Conservation (phyloP, 1,284 basidiomycete species). For the Phylloporus sp. region DNA sequence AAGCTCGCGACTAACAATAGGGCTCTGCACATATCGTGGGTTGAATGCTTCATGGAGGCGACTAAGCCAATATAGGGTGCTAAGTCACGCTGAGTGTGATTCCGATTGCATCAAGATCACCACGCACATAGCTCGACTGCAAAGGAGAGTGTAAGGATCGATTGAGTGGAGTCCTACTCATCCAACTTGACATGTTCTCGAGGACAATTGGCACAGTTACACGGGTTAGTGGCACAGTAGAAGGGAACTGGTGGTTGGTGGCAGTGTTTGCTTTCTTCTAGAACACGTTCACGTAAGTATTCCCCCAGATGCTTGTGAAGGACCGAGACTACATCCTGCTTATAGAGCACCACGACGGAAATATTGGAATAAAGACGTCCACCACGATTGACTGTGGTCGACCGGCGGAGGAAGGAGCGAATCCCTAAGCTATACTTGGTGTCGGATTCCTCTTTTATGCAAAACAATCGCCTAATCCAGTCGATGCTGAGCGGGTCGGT, state of each 20-base stretch:
- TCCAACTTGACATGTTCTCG: too few species aligned
- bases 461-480: constrained; percentile 48
- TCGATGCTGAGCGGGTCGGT: constrained; percentile 35
- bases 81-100: background rate
- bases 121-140: constrained; percentile 30
- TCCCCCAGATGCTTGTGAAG: constrained; percentile 35
- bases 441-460: constrained; percentile 39
- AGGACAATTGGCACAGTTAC: too few species aligned
- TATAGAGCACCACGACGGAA: constrained; percentile 10
- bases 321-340: constrained; percentile 11
- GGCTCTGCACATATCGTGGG: constrained; percentile 50
- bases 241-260: constrained; percentile 45
- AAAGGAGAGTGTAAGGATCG: constrained; percentile 17
- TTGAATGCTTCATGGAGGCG: constrained; percentile 50
- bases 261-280: too few species aligned
- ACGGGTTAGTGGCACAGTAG: constrained; percentile 43
- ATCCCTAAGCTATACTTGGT: constrained; percentile 36
- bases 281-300: too few species aligned
- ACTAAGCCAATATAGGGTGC: constrained; percentile 43
- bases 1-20: constrained; percentile 42
- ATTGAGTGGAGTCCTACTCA: too few species aligned
- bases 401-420: constrained; percentile 37
- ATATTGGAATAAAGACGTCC: constrained; percentile 5
- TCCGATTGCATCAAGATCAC: background rate
- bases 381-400: constrained; percentile 13